These are phyloP conservation scores for Ogataea polymorpha DNA, from an alignment of 805 yeast species.

Conservation along the genomic window DNA sequence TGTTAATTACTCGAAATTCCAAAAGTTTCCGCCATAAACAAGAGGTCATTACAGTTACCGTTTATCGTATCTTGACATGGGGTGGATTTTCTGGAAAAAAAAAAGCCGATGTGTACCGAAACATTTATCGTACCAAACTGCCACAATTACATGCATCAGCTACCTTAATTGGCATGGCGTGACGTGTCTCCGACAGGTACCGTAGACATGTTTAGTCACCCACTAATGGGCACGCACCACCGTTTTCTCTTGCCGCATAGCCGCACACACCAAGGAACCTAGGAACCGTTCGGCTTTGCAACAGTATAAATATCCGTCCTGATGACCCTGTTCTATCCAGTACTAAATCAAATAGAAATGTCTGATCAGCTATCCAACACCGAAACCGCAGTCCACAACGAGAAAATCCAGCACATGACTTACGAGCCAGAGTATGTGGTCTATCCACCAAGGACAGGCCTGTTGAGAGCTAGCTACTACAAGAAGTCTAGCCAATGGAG, in stretches of 20 bases:
- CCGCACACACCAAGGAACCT: neutral
- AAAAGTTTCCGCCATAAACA: neutral
- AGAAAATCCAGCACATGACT: constrained; percentile 5
- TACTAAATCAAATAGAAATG: constrained; percentile 2
- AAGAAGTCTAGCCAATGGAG: constrained; percentile 39
- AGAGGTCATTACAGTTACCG: neutral
- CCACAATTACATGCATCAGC: neutral
- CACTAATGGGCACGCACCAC: neutral
- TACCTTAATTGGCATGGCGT: neutral
- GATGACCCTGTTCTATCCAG: neutral
- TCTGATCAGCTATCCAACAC: constrained; percentile 28
- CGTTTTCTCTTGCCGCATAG: neutral
- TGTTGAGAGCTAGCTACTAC: constrained; percentile 43
- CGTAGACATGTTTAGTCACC: neutral
- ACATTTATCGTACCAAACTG: neutral
- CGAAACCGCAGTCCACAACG: constrained; percentile 26
- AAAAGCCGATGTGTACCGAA: constrained; percentile 2
- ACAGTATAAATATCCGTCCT: constrained; percentile 3
- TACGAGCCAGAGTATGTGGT: constrained; percentile 24
- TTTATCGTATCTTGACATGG: neutral
- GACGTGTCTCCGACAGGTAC: neutral
- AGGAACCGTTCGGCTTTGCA: neutral
- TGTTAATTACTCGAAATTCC: neutral
- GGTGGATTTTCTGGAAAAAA: neutral
- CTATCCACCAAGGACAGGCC: constrained; percentile 39